phyloP scores from a whole-genome alignment of 768 basidiomycete genomes.

The Rossbeevera mucosa region DNA sequence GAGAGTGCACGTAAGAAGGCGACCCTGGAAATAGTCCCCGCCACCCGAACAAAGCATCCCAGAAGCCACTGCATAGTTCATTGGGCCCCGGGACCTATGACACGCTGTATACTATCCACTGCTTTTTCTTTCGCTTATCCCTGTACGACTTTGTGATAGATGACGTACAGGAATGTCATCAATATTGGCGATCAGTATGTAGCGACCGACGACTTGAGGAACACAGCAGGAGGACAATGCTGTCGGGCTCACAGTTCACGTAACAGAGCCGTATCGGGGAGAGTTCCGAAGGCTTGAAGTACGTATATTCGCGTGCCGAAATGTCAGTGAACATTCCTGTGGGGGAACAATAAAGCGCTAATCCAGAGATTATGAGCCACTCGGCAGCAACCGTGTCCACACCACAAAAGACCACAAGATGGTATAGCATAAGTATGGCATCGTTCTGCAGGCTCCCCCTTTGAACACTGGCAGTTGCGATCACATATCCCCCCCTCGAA shows the following conservation, averaged over 20 bases:
- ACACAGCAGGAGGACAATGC: background rate
- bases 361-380: constrained; percentile 17
- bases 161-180: background rate
- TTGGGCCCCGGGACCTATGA: background rate
- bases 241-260: background rate
- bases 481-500: constrained; percentile 1
- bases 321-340: constrained; percentile 5
- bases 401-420: constrained; percentile 15
- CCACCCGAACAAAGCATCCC: background rate
- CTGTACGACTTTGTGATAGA: background rate
- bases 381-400: constrained; percentile 15
- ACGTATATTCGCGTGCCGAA: background rate
- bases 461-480: constrained; percentile 2
- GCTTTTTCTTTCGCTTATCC: background rate
- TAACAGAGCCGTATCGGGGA: background rate
- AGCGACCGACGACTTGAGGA: background rate
- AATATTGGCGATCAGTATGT: background rate
- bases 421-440: constrained; percentile 16
- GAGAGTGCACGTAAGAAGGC: constrained; percentile 40
- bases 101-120: background rate
- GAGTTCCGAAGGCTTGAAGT: background rate
- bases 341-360: constrained; percentile 13
- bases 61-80: background rate
- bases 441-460: background rate
- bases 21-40: constrained; percentile 32